Conservation (phyloP, 768 basidiomycete genomes). For the Mycena olivaceomarginata region DNA sequence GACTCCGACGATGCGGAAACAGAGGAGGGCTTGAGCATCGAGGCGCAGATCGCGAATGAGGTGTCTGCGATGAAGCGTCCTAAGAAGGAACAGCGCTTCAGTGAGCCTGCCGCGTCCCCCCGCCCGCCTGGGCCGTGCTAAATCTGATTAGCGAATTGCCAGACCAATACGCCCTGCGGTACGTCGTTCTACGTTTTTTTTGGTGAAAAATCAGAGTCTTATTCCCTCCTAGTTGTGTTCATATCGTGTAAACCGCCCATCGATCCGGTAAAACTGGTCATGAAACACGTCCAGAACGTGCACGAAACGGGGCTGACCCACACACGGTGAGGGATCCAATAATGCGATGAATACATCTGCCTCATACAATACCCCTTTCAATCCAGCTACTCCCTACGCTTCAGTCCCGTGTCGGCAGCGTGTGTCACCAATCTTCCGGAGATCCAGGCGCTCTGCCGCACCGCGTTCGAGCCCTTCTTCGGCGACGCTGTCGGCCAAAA, state of each 20-base stretch:
- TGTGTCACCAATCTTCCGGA: constrained; percentile 83
- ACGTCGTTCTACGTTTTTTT: constrained; percentile 41
- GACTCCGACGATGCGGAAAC: constrained; percentile 56
- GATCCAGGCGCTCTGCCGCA: constrained; percentile 77
- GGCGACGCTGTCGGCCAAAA: constrained; percentile 63
- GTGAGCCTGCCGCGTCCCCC: constrained; percentile 59
- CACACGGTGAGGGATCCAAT: constrained; percentile 70
- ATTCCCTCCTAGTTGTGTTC: constrained; percentile 76
- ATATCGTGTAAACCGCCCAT: constrained; percentile 88
- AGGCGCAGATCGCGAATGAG: constrained; percentile 84
- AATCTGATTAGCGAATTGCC: constrained; percentile 77
- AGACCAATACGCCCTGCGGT: constrained; percentile 90
- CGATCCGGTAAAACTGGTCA: constrained; percentile 83
- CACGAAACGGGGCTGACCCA: constrained; percentile 76
- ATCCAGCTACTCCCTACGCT: constrained; percentile 78
- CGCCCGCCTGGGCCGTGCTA: constrained; percentile 6
- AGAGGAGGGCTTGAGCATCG: constrained; percentile 71
- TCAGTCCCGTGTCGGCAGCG: constrained; percentile 81
- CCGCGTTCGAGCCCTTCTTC: constrained; percentile 73
- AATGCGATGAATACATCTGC: neutral
- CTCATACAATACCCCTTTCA: neutral
- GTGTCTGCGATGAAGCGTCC: constrained; percentile 83
- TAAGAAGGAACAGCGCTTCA: constrained; percentile 77
- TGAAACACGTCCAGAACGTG: constrained; percentile 78
- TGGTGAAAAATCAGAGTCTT: neutral